Evolutionary conservation across 1,139 yeast genomes (phyloP).

Genomic region (Meyerozyma athensensis): DNA sequence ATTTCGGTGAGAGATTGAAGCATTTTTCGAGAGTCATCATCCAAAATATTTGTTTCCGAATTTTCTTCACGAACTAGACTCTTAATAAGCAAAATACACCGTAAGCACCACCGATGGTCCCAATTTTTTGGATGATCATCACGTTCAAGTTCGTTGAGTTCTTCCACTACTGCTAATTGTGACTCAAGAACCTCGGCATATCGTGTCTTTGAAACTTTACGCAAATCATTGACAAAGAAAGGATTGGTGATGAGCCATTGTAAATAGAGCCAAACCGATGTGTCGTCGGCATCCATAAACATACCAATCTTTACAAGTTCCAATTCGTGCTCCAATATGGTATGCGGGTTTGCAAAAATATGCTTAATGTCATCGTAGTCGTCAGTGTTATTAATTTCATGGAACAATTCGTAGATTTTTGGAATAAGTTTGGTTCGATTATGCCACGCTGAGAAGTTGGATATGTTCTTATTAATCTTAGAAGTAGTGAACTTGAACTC

Average conservation of each 20-base stretch:
- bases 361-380: slow-evolving; percentile 13
- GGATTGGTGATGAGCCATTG: slow-evolving; percentile 71
- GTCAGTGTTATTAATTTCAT: slow-evolving; percentile 6
- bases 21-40: slow-evolving; percentile 23
- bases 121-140: slow-evolving; percentile 47
- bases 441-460: slow-evolving; percentile 97
- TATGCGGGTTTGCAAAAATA: slow-evolving; percentile 21
- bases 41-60: slow-evolving; percentile 10
- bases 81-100: slow-evolving; percentile 45
- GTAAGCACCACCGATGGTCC: slow-evolving; percentile 69
- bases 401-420: slow-evolving; percentile 31
- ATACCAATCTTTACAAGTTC: slow-evolving; percentile 75
- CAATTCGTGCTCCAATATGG: slow-evolving; percentile 54
- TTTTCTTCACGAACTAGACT: slow-evolving; percentile 23
- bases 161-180: slow-evolving; percentile 38
- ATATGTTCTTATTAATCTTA: slow-evolving; percentile 76
- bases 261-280: slow-evolving; percentile 86
- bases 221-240: slow-evolving; percentile 33
- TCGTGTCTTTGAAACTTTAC: slow-evolving; percentile 13
- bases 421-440: slow-evolving; percentile 73
- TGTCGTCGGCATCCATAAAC: slow-evolving; percentile 91
- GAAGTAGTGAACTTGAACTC: slow-evolving; percentile 78
- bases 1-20: slow-evolving; percentile 43
- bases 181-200: slow-evolving; percentile 31
- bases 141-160: slow-evolving; percentile 57